phyloP scores from a whole-genome alignment of 2,329 filamentous ascomycete genomes.

The Tolypocladium amazonense region DNA sequence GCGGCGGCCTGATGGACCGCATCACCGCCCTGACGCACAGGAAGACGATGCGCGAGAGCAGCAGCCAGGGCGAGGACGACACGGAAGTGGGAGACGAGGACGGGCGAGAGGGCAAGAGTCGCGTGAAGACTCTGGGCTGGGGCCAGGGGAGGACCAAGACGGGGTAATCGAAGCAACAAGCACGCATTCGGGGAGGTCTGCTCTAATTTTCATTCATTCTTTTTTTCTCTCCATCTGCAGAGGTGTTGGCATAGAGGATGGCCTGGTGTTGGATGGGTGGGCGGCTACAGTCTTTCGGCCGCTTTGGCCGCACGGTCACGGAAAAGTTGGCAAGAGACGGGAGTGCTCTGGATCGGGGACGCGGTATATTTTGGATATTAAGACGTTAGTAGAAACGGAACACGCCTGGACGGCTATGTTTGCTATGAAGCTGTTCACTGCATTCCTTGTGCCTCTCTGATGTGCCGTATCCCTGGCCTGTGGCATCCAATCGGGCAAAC shows the following conservation, averaged over 20 bases:
- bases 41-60: constrained; percentile 14
- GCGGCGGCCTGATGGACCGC: constrained; percentile 22
- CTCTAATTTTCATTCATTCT: background rate
- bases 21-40: constrained; percentile 22
- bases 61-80: constrained; percentile 10
- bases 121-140: constrained; percentile 5
- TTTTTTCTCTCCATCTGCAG: background rate
- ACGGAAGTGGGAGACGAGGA: constrained; percentile 12
- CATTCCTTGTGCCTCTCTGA: too few relatives aligned
- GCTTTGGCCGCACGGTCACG: too few relatives aligned
- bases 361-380: too few relatives aligned
- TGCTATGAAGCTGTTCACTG: too few relatives aligned
- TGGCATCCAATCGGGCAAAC: too few relatives aligned
- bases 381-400: too few relatives aligned
- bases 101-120: constrained; percentile 2
- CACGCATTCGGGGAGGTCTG: background rate
- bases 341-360: too few relatives aligned
- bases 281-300: too few relatives aligned
- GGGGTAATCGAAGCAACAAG: constrained; percentile 1
- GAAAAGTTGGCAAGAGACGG: too few relatives aligned
- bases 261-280: background rate
- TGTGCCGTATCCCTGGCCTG: too few relatives aligned
- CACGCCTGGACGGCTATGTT: too few relatives aligned
- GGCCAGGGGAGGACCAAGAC: constrained; percentile 9
- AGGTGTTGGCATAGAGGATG: background rate